Base-by-base conservation (phyloP, 106 monocot species). In the Gastrodia elata region DNA sequence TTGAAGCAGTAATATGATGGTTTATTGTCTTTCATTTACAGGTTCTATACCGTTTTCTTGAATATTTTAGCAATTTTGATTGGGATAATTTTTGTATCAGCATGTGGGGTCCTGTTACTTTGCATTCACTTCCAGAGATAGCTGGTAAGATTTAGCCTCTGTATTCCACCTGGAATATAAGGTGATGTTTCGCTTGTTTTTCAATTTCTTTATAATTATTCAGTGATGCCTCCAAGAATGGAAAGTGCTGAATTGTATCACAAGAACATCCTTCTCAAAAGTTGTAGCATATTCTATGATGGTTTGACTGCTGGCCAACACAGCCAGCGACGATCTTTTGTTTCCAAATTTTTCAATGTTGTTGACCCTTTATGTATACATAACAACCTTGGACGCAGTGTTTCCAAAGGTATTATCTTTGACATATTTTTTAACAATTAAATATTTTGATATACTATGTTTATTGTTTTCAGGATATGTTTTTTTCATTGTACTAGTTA, bases 341-440 rank as follows among this genome's bases (percentile, higher is more conserved):
- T 85, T 68, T 83, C 88, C 7, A 97, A 97, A 80, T 80, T 83
- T 83, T 88, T 97, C 71, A 97, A 97, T 79, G 87, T 97, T 48
- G 84, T 97, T 83, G 96, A 97, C 61, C 96, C 96, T 80, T 84
- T 97, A 75, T 89, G 96, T 27, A 82, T 77, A 36, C 90, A 90
- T 75, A 97, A 97, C 56, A 97, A 97, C 40, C 90, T 97, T 43
- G 96, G 96, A 24, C 92, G 92, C 5, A 97, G 92, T 76, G 92
- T 92, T 27, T 89, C 86, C 61, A 92, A 92, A 97, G 92, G 96
- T 97, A 91, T 61, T 61, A 61, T 61, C 32, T 61, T 30, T 32
- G 30, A 32, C n/a, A 5, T 28, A 30, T 30, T 61, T 32, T 61
- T 61, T 32, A 32, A 32, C 28, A 61, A 52, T 52, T 52, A 22